Evolutionary conservation across 371 early-diverging fungal genomes (phyloP), one percentile per base, ranked within the genome.

Genomic region (Parasitella parasitica): DNA sequence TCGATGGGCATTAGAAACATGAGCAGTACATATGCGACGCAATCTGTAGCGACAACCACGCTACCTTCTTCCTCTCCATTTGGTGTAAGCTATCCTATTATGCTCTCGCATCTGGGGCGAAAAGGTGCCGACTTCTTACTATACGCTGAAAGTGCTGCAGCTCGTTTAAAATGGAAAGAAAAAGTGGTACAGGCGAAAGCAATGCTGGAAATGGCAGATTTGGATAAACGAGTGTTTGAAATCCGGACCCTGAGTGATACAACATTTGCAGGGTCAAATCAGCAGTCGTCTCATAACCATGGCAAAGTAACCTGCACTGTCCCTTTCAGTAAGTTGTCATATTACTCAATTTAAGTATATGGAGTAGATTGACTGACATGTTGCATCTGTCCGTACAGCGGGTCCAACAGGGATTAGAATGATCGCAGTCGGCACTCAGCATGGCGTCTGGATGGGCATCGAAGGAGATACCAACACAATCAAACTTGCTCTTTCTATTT

Each of bases 141-240:
- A 38, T 85, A 89, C 56, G 91, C 93, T 5, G 81, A 84, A 16
- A 88, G 82, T 43, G 73, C 86, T n/a, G 86, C 89, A 0, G 89
- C 87, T 34, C 87, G 93, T 27, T 71, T 82, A 54, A 81, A 90
- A 36, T 97, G 97, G 97, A 81, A 89, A 57, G 91, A 94, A 58
- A 86, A 88, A 61, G 88, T 96, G 20, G 78, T 86, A 48, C 82
- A 91, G 57, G 91, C 91, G 64, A 84, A 87, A 51, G 80, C 80
- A 28, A 86, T 46, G 69, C 43, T 72, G 27, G 78, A 77, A 50
- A 36, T 60, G 35, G 52, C 67, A 1, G 36, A 79, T 55, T 77
- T 76, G 28, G 80, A 83, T 49, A 69, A 78, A 61, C 66, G 78
- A 63, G 78, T 83, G 49, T 87, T 92, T 76, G 91, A 91, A 56